Conservation (phyloP, 305 asterid genomes). For the Fraxinus platypoda region DNA sequence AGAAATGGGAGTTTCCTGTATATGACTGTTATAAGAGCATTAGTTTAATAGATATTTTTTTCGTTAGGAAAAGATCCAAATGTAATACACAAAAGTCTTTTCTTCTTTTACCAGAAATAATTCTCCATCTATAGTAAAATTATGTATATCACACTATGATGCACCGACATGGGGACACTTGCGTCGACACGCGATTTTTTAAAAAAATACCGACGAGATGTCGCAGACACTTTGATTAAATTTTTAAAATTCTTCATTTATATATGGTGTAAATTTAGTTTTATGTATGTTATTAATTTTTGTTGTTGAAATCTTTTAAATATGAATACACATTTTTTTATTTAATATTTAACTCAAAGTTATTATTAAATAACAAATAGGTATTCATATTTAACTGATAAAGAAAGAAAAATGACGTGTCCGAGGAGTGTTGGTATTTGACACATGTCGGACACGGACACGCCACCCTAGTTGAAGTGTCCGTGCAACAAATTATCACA, state of each 20-base stretch:
- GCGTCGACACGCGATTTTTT: no score
- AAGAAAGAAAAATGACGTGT: neutral
- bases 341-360: no score
- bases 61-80: neutral
- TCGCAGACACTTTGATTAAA: neutral
- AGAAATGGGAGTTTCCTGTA: neutral
- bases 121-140: neutral
- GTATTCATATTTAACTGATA: neutral
- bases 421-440: neutral
- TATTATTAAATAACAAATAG: no score
- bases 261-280: neutral
- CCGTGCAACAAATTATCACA: neutral
- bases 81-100: constrained; percentile 1
- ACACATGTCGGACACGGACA: neutral
- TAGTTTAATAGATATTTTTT: neutral
- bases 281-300: no score
- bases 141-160: neutral
- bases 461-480: neutral
- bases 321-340: neutral
- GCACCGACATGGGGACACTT: no score
- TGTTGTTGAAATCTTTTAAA: no score
- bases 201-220: neutral
- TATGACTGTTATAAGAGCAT: neutral
- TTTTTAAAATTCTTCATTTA: neutral
- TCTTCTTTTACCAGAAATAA: neutral